phyloP scores from a whole-genome alignment of 2,329 filamentous ascomycete genomes.

The Colletotrichum brevisporum region DNA sequence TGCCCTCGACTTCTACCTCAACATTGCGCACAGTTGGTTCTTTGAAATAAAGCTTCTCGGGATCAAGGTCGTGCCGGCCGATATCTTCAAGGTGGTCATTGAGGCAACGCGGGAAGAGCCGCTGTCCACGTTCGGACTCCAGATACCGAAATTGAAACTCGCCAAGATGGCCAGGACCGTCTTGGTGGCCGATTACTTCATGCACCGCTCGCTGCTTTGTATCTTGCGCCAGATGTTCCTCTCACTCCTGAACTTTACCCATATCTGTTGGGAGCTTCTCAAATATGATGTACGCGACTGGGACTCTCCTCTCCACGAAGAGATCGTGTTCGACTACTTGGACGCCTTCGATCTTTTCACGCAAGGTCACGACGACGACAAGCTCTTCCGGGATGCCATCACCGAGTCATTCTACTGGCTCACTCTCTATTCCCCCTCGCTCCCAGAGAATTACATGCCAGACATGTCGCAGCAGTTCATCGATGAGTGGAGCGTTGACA shows the following conservation, averaged over 20 bases:
- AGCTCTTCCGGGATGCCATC: slow-evolving; percentile 22
- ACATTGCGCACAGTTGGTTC: slow-evolving; percentile 32
- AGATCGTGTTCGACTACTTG: slow-evolving; percentile 28
- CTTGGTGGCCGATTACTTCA: slow-evolving; percentile 25
- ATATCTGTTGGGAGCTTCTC: slow-evolving; percentile 13
- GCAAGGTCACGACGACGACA: slow-evolving; percentile 28
- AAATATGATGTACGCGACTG: slow-evolving; percentile 11
- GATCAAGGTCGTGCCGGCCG: slow-evolving; percentile 9
- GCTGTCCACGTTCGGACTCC: background rate
- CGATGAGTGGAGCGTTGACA: slow-evolving; percentile 9
- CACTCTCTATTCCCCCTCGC: background rate
- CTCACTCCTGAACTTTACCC: slow-evolving; percentile 11
- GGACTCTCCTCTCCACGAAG: slow-evolving; percentile 3
- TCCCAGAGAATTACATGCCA: background rate
- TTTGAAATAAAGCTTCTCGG: slow-evolving; percentile 36
- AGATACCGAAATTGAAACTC: slow-evolving; percentile 26
- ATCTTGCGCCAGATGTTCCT: slow-evolving; percentile 32
- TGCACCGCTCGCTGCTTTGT: slow-evolving; percentile 32
- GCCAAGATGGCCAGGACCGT: background rate
- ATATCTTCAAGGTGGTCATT: background rate
- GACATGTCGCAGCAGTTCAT: slow-evolving; percentile 20
- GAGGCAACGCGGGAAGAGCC: background rate
- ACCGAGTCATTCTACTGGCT: slow-evolving; percentile 34
- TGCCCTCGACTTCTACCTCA: slow-evolving; percentile 24
- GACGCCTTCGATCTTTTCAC: slow-evolving; percentile 19